Evolutionary conservation across 1,284 basidiomycete species (phyloP), one percentile per base, ranked within the genome.

Genomic region (Leccinum huronense): DNA sequence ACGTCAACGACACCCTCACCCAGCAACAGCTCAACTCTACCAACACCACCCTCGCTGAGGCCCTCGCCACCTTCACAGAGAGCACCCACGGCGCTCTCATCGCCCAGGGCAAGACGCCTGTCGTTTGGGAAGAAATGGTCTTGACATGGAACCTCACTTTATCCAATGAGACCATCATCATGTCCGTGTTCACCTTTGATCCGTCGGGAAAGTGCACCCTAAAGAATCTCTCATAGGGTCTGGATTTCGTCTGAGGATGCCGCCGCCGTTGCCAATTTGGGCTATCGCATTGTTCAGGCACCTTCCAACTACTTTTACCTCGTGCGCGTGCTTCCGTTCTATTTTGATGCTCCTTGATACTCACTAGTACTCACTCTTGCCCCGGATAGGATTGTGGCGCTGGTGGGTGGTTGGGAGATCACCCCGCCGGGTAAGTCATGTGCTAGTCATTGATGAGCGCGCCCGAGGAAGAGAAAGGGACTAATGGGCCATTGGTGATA

Each of bases 241-340:
- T 95, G 93, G 93, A 87, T 88, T 48, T 86, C 85, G 0, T 86
- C 87, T 0, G 76, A 78, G 16, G 80, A 90, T 67, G 88, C 86
- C 0, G 78, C 78, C 1, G 75, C 80, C 3, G 87, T 93, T 1
- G 83, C 86, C 1, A 73, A 83, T 1, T 81, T 85, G 67, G 86
- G 87, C 1, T 86, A 83, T 74, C 77, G 82, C 6, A 76, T 93
- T 53, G 80, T 94, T 16, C 89, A 91, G 64, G 84, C 85, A 4
- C 82, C 90, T 1, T 87, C 85, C 13, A 83, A 91, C 69, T 91
- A 86, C 77, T 90, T 93, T 76, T 94, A 94, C 73, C 83, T 94
- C 19, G 87, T 84, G 58, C 73, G 81, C 5, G n/a, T 45, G 14
- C 34, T 30, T 83, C 23, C 83, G 1, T 69, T 71, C 33, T 53